These are phyloP conservation scores for Microcos paniculata DNA, from an alignment of 345 rosid species.

Conservation along the genomic window DNA sequence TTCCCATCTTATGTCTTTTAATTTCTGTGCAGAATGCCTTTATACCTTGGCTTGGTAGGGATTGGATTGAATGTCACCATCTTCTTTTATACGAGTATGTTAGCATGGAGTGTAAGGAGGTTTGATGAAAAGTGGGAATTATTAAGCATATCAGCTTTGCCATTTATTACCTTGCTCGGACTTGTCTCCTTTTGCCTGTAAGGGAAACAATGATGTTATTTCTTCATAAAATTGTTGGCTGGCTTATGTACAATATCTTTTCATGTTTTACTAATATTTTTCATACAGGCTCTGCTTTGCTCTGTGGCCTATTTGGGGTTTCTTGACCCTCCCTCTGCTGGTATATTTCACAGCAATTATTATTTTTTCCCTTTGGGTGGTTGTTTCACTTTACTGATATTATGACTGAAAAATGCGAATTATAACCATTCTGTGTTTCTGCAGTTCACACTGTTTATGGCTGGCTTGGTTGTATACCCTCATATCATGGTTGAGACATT, in stretches of 20 bases:
- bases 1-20: slow-evolving; percentile 12
- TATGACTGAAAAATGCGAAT: slow-evolving; percentile 14
- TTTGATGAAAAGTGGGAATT: slow-evolving; percentile 93
- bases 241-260: slow-evolving; percentile 4
- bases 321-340: slow-evolving; percentile 95
- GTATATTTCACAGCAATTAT: slow-evolving; percentile 31
- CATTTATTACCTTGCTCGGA: slow-evolving; percentile 81
- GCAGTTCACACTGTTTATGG: slow-evolving; percentile 98
- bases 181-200: slow-evolving; percentile 85
- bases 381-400: neutral
- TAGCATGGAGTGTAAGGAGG: slow-evolving; percentile 79
- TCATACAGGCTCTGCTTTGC: slow-evolving; percentile 69
- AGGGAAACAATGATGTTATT: slow-evolving; percentile 27
- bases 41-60: slow-evolving; percentile 73
- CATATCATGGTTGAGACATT: slow-evolving; percentile 64
- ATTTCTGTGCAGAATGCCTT: slow-evolving; percentile 64
- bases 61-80: slow-evolving; percentile 60
- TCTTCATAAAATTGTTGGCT: slow-evolving; percentile 11
- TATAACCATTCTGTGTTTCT: slow-evolving; percentile 12
- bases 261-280: slow-evolving; percentile 17
- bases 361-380: slow-evolving; percentile 2
- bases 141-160: slow-evolving; percentile 71
- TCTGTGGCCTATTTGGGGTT: slow-evolving; percentile 94
- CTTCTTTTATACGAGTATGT: slow-evolving; percentile 73
- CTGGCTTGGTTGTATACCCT: slow-evolving; percentile 80